Evolutionary conservation across 495 filamentous ascomycete genomes (phyloP).

Genomic region (Podospora comata): DNA sequence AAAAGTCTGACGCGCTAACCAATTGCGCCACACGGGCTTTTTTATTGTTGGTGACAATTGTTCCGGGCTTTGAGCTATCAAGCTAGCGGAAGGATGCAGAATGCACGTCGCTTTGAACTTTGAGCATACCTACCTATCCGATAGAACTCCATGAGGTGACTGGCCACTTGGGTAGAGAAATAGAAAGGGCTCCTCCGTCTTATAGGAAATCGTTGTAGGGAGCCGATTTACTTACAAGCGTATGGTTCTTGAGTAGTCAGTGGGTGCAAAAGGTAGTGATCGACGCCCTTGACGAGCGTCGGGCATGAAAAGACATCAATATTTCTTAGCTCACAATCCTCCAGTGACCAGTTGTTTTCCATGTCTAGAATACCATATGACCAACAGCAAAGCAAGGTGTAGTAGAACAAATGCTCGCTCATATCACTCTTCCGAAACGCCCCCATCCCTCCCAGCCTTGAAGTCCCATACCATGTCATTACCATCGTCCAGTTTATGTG

Average conservation of each 20-base stretch:
- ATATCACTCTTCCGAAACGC: not conserved
- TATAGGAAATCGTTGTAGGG: too few relatives aligned
- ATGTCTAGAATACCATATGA: not conserved
- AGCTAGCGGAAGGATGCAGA: not conserved
- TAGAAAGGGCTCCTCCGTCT: too few relatives aligned
- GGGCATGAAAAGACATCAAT: not conserved
- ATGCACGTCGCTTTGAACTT: too few relatives aligned
- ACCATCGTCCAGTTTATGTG: not conserved
- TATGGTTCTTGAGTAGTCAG: too few relatives aligned
- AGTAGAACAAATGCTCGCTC: not conserved
- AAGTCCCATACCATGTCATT: not conserved
- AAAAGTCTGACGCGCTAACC: constrained; percentile 8
- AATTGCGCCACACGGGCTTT: constrained; percentile 7
- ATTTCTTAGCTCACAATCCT: not conserved
- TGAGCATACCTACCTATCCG: too few relatives aligned
- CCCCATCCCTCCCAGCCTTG: not conserved
- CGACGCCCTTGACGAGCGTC: too few relatives aligned
- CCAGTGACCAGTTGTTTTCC: not conserved
- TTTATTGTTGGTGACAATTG: not conserved
- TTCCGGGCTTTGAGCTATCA: not conserved
- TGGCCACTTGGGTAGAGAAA: too few relatives aligned
- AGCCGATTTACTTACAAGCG: too few relatives aligned
- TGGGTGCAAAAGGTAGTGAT: too few relatives aligned
- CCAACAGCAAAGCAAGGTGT: not conserved
- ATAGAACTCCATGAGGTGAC: too few relatives aligned